Conservation (phyloP, 2,329 filamentous ascomycete species). For the Pseudocercospora fuligena region DNA sequence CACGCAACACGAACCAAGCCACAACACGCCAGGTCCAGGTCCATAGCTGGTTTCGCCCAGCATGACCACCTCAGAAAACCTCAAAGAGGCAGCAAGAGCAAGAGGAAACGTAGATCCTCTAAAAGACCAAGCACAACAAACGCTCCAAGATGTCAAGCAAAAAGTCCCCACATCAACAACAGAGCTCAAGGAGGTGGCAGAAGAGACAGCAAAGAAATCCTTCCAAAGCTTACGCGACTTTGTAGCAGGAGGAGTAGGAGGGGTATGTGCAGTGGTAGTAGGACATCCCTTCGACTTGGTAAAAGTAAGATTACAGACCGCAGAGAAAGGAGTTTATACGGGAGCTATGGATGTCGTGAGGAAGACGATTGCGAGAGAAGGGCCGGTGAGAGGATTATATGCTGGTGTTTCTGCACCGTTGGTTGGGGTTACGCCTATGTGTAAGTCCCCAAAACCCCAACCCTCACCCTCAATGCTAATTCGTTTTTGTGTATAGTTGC, state of each 20-base stretch:
- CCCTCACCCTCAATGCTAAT: slow-evolving; percentile 22
- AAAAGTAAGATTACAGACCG: slow-evolving; percentile 96
- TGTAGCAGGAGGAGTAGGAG: slow-evolving; percentile 87
- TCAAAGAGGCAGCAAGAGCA: slow-evolving; percentile 30
- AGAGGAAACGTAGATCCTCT: slow-evolving; percentile 28
- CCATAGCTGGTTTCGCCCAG: slow-evolving; percentile 21
- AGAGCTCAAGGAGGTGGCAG: slow-evolving; percentile 59
- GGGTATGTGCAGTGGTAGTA: slow-evolving; percentile 90
- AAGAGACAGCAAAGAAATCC: slow-evolving; percentile 57
- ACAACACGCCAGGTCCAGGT: neutral
- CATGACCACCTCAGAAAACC: slow-evolving; percentile 23
- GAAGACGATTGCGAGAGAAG: slow-evolving; percentile 86
- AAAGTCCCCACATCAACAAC: slow-evolving; percentile 40
- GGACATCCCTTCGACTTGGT: slow-evolving; percentile 96
- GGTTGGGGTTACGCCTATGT: slow-evolving; percentile 98
- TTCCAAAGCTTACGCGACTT: slow-evolving; percentile 77
- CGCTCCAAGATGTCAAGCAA: slow-evolving; percentile 29
- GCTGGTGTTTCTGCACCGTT: slow-evolving; percentile 95
- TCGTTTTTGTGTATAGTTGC: slow-evolving; percentile 54
- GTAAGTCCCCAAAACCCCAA: slow-evolving; percentile 62
- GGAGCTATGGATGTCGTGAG: slow-evolving; percentile 89
- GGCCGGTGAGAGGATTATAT: slow-evolving; percentile 78
- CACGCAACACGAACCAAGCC: neutral
- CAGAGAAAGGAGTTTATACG: slow-evolving; percentile 88
- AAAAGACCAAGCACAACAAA: slow-evolving; percentile 25